phyloP scores from a whole-genome alignment of 345 rosid genomes.

The Eucalyptus polyanthemos region DNA sequence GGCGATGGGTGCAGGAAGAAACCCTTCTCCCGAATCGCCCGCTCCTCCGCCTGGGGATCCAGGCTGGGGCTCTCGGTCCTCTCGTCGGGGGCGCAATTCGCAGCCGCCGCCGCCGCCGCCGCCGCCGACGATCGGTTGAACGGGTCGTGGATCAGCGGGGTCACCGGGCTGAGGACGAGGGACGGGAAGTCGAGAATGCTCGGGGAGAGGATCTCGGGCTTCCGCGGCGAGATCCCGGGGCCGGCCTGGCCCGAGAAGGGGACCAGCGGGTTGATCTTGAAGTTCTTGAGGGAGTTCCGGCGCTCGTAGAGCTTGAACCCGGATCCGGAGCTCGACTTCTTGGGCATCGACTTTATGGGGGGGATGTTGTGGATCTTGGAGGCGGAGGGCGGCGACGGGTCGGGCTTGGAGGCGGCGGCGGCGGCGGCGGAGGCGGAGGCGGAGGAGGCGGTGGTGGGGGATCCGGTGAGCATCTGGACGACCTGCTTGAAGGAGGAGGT shows the following conservation, averaged over 20 bases:
- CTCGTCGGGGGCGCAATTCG: not conserved
- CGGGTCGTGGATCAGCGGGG: slow-evolving; percentile 89
- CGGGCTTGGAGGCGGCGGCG: slow-evolving; percentile 15
- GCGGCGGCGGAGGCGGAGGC: slow-evolving; percentile 8
- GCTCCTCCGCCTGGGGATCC: slow-evolving; percentile 50
- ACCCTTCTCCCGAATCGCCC: slow-evolving; percentile 74
- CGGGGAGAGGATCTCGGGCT: slow-evolving; percentile 81
- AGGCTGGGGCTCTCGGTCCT: not conserved
- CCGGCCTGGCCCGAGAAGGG: slow-evolving; percentile 30
- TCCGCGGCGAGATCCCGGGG: slow-evolving; percentile 60
- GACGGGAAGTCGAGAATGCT: slow-evolving; percentile 87
- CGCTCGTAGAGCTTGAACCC: slow-evolving; percentile 93
- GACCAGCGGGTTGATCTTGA: slow-evolving; percentile 73
- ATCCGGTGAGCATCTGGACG: slow-evolving; percentile 97
- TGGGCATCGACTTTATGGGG: slow-evolving; percentile 88
- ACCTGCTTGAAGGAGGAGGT: slow-evolving; percentile 92
- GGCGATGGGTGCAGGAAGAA: slow-evolving; percentile 91
- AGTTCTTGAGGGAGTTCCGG: slow-evolving; percentile 74
- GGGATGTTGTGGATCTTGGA: slow-evolving; percentile 65
- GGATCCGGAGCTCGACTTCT: slow-evolving; percentile 44
- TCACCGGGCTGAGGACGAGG: slow-evolving; percentile 80
- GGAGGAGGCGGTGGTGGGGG: slow-evolving; percentile 29
- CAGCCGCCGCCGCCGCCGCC: not conserved
- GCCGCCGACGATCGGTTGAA: slow-evolving; percentile 44
- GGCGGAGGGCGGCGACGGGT: slow-evolving; percentile 18